Evolutionary conservation across 2,329 filamentous ascomycete genomes (phyloP).

Genomic region (Sclerotinia borealis): DNA sequence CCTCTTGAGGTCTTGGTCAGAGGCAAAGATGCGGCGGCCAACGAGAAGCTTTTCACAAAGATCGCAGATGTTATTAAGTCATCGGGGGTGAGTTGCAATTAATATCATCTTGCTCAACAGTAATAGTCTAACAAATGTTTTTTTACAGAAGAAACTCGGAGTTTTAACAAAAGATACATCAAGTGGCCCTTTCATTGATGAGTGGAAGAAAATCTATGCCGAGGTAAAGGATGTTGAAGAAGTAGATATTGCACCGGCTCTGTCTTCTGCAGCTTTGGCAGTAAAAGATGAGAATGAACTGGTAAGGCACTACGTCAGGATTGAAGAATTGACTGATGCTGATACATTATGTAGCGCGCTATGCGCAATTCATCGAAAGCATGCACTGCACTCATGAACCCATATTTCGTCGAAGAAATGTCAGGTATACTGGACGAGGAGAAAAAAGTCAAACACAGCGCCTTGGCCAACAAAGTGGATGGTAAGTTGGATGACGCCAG

Average conservation of each 20-base stretch:
- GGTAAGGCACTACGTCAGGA: slow-evolving; percentile 34
- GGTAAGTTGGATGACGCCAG: slow-evolving; percentile 88
- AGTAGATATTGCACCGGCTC: slow-evolving; percentile 74
- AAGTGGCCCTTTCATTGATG: slow-evolving; percentile 83
- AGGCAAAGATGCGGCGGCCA: slow-evolving; percentile 85
- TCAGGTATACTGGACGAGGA: slow-evolving; percentile 91
- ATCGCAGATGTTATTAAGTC: slow-evolving; percentile 81
- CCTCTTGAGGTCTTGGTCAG: slow-evolving; percentile 87
- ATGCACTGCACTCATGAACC: slow-evolving; percentile 88
- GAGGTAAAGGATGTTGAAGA: slow-evolving; percentile 82
- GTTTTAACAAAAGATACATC: slow-evolving; percentile 79
- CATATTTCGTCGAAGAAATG: slow-evolving; percentile 98
- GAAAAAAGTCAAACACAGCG: slow-evolving; percentile 91
- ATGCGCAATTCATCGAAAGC: slow-evolving; percentile 94
- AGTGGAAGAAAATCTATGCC: slow-evolving; percentile 82
- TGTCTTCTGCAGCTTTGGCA: slow-evolving; percentile 79
- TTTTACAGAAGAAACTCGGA: slow-evolving; percentile 74
- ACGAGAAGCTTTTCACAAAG: slow-evolving; percentile 82
- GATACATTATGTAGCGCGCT: slow-evolving; percentile 50
- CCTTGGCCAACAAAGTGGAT: slow-evolving; percentile 79
- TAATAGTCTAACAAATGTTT: slow-evolving; percentile 14
- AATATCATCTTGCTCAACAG: not conserved
- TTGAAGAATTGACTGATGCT: slow-evolving; percentile 12
- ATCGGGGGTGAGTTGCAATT: slow-evolving; percentile 62
- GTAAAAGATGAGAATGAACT: slow-evolving; percentile 94